Conservation (phyloP, 139 green algal genomes). For the Edaphochlamys debaryana region DNA sequence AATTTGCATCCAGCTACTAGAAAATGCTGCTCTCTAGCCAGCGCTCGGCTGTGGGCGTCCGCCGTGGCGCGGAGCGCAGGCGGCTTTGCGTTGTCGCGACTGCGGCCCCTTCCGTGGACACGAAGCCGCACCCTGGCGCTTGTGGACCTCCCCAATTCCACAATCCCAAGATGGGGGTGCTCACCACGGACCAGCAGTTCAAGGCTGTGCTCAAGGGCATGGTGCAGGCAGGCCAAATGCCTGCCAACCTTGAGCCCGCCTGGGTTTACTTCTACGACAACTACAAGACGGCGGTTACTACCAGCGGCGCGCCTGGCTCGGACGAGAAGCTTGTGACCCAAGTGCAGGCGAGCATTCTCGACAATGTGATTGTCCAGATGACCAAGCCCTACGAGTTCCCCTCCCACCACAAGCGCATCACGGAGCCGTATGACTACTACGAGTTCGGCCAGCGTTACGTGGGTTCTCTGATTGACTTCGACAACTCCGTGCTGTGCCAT, state of each 20-base stretch:
- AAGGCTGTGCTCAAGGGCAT: constrained; percentile 64
- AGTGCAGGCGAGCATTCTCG: constrained; percentile 71
- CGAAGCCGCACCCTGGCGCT: too few species aligned
- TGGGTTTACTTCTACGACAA: constrained; percentile 90
- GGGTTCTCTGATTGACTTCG: constrained; percentile 90
- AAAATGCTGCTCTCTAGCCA: constrained; percentile 17
- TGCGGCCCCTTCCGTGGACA: neutral
- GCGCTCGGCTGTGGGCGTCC: neutral
- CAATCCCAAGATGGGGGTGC: neutral
- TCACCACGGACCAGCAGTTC: constrained; percentile 69
- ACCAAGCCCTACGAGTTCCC: constrained; percentile 90
- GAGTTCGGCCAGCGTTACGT: constrained; percentile 96
- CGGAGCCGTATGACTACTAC: constrained; percentile 95
- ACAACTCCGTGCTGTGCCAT: constrained; percentile 84
- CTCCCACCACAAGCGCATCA: constrained; percentile 87
- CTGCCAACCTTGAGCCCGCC: constrained; percentile 62
- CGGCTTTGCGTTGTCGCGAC: too few species aligned
- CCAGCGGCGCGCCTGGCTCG: constrained; percentile 57
- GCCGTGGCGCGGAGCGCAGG: neutral
- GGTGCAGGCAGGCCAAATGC: constrained; percentile 58
- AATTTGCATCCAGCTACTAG: too few species aligned
- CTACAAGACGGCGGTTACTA: constrained; percentile 82
- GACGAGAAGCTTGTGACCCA: constrained; percentile 74
- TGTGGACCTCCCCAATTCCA: constrained; percentile 6
- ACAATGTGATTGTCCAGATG: constrained; percentile 65